Conservation (phyloP, 2,329 filamentous ascomycete species). For the Apiospora sp. region DNA sequence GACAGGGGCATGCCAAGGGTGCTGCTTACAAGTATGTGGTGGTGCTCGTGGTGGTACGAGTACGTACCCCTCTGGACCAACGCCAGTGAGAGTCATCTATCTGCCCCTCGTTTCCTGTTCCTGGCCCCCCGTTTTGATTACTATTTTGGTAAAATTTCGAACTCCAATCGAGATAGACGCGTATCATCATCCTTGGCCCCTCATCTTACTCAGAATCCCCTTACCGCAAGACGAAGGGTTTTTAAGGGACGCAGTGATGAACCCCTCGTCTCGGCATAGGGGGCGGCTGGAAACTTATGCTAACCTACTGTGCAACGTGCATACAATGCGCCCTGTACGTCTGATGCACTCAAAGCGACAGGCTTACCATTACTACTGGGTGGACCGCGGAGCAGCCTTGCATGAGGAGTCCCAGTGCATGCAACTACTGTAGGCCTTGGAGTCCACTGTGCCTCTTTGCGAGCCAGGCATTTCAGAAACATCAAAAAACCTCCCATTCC, state of each 20-base stretch:
- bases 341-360: neutral
- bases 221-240: slow-evolving; percentile 9
- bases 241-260: neutral
- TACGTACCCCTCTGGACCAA: slow-evolving; percentile 1
- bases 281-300: slow-evolving; percentile 18
- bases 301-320: slow-evolving; percentile 1
- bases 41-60: neutral
- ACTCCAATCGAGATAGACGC: slow-evolving; percentile 18
- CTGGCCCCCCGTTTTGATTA: slow-evolving; percentile 12
- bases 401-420: slow-evolving; percentile 16
- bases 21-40: neutral
- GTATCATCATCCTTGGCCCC: slow-evolving; percentile 12
- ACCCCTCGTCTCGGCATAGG: slow-evolving; percentile 7
- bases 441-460: slow-evolving; percentile 5
- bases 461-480: slow-evolving; percentile 2
- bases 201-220: slow-evolving; percentile 6
- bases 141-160: slow-evolving; percentile 20
- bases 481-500: slow-evolving; percentile 20
- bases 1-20: slow-evolving; percentile 9
- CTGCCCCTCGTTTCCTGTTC: slow-evolving; percentile 20
- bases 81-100: slow-evolving; percentile 7
- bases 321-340: slow-evolving; percentile 1
- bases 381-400: slow-evolving; percentile 12
- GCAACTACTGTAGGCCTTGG: neutral
- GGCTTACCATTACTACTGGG: neutral